Base-by-base conservation (phyloP, 2,329 filamentous ascomycete species). In the Phyllosticta ampelicida region DNA sequence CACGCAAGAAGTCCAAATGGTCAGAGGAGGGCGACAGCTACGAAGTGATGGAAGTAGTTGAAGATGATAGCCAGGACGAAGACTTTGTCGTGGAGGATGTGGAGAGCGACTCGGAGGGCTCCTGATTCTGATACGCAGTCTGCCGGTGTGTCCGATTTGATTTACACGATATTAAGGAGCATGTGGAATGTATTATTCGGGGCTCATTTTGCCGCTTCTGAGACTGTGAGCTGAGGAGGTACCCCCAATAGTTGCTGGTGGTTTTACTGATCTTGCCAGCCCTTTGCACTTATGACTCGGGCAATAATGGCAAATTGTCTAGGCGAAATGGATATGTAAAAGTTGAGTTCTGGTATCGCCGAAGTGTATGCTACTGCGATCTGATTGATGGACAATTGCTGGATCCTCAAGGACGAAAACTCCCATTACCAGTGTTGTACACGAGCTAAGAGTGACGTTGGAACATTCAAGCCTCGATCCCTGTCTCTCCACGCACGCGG, bases 11-110 rank as follows among this genome's bases (percentile, higher is more conserved):
- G 48, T 23, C 19, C 48, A 51, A 10, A 19, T 44, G 13, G 36
- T 8, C 13, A 16, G 36, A 44, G 5, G 36, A 44, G 13, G 4
- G n/a, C 13, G 36, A 44, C 36, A 16, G 6, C 36, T 44, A n/a
- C n/a, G 36, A n/a, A 5, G 56, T 56, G 23, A 60, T 61, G 21
- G 48, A 29, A 51, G 62, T 53, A 23, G 55, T 60, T n/a, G 48
- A 58, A 29, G 51, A 51, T 5, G 61, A 62, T 23, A 57, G 10
- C 16, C 53, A 59, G 36, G 36, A 44, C 13, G 36, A 44, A n/a
- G 36, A 44, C 16, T 44, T 44, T 44, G 36, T 44, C 36, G n/a
- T 44, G 36, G 36, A 44, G 16, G 16, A 44, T 44, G 36, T n/a
- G 13, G 36, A 44, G 36, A n/a, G 13, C 13, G 36, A 44, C 5